phyloP scores from a whole-genome alignment of 768 basidiomycete genomes.

The Lactifluus pinguis region DNA sequence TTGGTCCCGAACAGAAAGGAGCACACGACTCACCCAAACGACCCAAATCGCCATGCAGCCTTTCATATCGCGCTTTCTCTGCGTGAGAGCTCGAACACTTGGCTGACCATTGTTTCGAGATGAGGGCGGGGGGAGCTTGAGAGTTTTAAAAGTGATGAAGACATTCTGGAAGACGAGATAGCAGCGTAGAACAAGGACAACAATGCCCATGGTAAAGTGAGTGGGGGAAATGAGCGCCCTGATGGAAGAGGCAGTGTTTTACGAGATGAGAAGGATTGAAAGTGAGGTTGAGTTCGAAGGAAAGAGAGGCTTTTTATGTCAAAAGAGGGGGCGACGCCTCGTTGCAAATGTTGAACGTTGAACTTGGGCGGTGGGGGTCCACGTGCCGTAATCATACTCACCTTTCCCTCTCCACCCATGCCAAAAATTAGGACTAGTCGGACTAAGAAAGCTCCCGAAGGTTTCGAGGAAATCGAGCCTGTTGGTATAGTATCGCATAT shows the following conservation, averaged over 20 bases:
- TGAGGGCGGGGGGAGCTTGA: conserved; percentile 55
- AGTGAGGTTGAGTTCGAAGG: not conserved
- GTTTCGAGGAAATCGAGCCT: conserved; percentile 86
- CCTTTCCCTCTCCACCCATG: conserved; percentile 39
- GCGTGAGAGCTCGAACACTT: conserved; percentile 56
- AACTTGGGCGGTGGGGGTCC: not conserved
- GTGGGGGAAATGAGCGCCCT: conserved; percentile 10
- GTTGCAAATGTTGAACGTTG: conserved; percentile 12
- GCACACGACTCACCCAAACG: conserved; percentile 55
- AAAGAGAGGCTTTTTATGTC: conserved; percentile 8
- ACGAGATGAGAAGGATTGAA: conserved; percentile 5
- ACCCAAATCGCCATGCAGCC: conserved; percentile 79
- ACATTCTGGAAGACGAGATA: conserved; percentile 70
- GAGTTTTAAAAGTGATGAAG: conserved; percentile 77
- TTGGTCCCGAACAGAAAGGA: conserved; percentile 5
- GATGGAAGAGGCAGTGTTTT: conserved; percentile 9
- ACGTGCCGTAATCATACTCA: conserved; percentile 2
- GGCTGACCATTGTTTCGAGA: conserved; percentile 48
- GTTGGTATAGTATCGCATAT: conserved; percentile 32
- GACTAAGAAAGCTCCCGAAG: conserved; percentile 92
- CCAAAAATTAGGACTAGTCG: conserved; percentile 89
- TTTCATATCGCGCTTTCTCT: conserved; percentile 80
- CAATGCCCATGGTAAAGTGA: conserved; percentile 47
- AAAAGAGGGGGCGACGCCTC: conserved; percentile 1
- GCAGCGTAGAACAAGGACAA: conserved; percentile 57